Evolutionary conservation across 169 alveolate genomes (phyloP).

Genomic region (Eimeria tenella): DNA sequence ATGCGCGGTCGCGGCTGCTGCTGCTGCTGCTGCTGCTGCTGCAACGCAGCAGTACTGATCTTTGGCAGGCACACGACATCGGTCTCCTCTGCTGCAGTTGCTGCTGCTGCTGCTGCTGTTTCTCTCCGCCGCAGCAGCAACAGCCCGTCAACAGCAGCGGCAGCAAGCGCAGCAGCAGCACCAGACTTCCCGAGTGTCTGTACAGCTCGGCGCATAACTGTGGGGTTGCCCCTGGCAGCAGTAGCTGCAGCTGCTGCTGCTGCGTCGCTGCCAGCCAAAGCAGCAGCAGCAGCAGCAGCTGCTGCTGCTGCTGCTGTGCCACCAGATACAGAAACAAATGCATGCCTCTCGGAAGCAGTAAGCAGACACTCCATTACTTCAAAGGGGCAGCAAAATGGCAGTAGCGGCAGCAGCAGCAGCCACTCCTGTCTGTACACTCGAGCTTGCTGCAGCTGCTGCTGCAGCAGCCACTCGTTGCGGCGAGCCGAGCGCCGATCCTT

Average conservation of each 20-base stretch:
- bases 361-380: slow-evolving; percentile 15
- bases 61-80: background rate
- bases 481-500: background rate
- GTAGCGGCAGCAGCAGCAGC: slow-evolving; percentile 52
- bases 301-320: slow-evolving; percentile 9
- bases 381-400: slow-evolving; percentile 22
- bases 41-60: background rate
- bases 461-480: slow-evolving; percentile 5
- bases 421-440: slow-evolving; percentile 36
- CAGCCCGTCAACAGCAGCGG: background rate
- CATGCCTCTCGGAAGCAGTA: background rate
- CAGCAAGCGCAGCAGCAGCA: background rate
- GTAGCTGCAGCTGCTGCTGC: slow-evolving; percentile 45
- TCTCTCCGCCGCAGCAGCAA: background rate
- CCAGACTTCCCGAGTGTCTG: slow-evolving; percentile 12
- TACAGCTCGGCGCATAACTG: background rate
- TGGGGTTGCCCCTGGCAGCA: background rate
- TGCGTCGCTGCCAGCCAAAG: background rate
- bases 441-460: slow-evolving; percentile 35
- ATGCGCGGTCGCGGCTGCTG: background rate
- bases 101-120: slow-evolving; percentile 5
- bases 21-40: slow-evolving; percentile 18
- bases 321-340: background rate
- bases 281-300: slow-evolving; percentile 27
- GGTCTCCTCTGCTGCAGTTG: background rate